Evolutionary conservation across 192 early-diverging fungal species (phyloP).

Genomic region (Gorgonomyces haynaldii): DNA sequence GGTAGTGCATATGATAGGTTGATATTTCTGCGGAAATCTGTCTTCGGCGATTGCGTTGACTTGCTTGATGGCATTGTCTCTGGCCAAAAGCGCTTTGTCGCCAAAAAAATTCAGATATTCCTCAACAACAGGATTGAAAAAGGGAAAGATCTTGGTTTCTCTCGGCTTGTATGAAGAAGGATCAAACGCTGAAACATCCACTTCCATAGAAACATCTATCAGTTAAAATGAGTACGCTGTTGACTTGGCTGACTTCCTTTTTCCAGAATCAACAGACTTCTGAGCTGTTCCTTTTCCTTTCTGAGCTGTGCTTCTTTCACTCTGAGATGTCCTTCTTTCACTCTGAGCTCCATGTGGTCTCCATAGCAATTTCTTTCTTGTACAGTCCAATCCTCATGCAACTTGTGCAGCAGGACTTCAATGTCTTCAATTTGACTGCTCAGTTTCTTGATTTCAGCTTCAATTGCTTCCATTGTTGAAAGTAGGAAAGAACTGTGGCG

Average conservation of each 20-base stretch:
- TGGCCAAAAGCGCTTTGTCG: background rate
- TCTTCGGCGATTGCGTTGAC: background rate
- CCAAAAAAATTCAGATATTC: too few relatives aligned
- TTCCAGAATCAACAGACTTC: background rate
- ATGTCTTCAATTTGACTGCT: constrained; percentile 3
- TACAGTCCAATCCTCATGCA: background rate
- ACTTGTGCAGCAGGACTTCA: background rate
- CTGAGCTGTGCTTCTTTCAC: constrained; percentile 3
- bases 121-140: too few relatives aligned
- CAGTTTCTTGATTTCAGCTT: background rate
- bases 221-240: too few relatives aligned
- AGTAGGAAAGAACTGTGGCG: too few relatives aligned
- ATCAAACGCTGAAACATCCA: too few relatives aligned
- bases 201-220: too few relatives aligned
- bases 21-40: background rate
- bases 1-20: background rate
- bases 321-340: constrained; percentile 2
- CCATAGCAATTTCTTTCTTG: constrained; percentile 1
- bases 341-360: background rate
- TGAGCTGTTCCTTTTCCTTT: constrained; percentile 1
- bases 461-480: constrained; percentile 1
- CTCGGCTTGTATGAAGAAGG: too few relatives aligned
- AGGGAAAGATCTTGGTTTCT: too few relatives aligned
- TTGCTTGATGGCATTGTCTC: background rate
- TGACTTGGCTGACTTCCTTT: background rate